Base-by-base conservation (phyloP, 805 yeast genomes). In the Brettanomyces anomalus region DNA sequence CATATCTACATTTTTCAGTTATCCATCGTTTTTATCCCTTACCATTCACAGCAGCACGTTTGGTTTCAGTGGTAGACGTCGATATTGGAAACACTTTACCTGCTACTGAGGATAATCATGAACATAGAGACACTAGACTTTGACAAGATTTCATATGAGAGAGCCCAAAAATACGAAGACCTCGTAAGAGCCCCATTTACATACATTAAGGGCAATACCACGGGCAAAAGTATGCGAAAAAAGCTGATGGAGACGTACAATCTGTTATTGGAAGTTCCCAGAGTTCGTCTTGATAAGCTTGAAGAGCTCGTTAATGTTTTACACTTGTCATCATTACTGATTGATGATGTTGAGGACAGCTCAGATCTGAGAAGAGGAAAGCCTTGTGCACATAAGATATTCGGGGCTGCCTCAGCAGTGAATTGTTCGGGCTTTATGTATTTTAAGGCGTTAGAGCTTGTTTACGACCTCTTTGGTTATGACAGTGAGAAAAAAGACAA, bases 321-420 rank as follows among this genome's bases (percentile, higher is more conserved):
- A 24, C 93, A 84, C 57, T 70, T 76, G 4, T 76, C 88, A 0
- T 79, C 87, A 10, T 58, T 83, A 44, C 61, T 83, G 41, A 76
- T 89, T 33, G 97, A 89, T 60, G 97, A 89, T 54, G 83, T 89
- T 21, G 97, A 89, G 56, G 97, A 89, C 58, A 67, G 62, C 34
- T 82, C 95, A 0, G 63, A 61, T 17, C 64, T 77, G 37, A 68
- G 97, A 49, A 61, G 97, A 34, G 96, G 96, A 1, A 60, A 67
- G 31, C 87, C 88, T 1, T 79, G 85, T 4, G 85, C 96, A 0
- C 96, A 89, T 58, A 61, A 74, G 40, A 70, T 81, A 15, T 89
- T 65, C 57, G 97, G 97, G 0, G 60, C 71, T 0, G 87, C 96
- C 0, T 75, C 77, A 53, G 84, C 96, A 3, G 77, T 90, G 43